phyloP scores from a whole-genome alignment of 1,139 yeast species.

The Zygoascus sp. region DNA sequence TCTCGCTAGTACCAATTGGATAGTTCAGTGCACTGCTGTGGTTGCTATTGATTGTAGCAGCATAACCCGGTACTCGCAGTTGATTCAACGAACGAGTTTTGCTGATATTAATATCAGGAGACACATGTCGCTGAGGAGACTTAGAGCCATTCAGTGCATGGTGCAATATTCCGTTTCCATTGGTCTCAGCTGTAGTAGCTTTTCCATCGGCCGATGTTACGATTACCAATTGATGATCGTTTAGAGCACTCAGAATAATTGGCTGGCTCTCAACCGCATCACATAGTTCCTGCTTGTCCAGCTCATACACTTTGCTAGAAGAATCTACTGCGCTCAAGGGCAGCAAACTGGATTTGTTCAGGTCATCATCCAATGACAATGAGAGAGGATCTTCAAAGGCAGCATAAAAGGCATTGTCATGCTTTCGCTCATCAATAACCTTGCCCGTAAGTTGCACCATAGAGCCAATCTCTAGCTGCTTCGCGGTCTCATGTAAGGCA shows the following conservation, averaged over 20 bases:
- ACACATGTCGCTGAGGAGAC: not conserved
- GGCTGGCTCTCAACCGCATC: not conserved
- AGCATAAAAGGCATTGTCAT: not conserved
- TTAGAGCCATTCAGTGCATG: not conserved
- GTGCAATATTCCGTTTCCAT: not conserved
- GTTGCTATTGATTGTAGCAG: conserved; percentile 16
- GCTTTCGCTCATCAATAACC: not conserved
- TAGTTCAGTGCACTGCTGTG: conserved; percentile 8
- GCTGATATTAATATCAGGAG: conserved; percentile 1
- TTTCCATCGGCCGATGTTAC: not conserved
- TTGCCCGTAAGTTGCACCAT: not conserved
- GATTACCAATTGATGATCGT: not conserved
- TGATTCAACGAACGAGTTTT: conserved; percentile 9
- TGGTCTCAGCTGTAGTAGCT: not conserved
- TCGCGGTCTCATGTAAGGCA: not conserved
- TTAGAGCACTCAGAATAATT: not conserved
- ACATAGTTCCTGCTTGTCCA: not conserved
- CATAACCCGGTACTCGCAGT: conserved; percentile 10
- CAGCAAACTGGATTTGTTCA: not conserved
- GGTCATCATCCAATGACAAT: not conserved
- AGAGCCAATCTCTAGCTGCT: not conserved
- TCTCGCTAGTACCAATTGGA: not conserved
- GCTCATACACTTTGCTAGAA: not conserved
- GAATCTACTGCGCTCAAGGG: not conserved
- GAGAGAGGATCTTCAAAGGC: conserved; percentile 1